Base-by-base conservation (phyloP, 2,329 filamentous ascomycete species). In the Bipolaris victoriae region DNA sequence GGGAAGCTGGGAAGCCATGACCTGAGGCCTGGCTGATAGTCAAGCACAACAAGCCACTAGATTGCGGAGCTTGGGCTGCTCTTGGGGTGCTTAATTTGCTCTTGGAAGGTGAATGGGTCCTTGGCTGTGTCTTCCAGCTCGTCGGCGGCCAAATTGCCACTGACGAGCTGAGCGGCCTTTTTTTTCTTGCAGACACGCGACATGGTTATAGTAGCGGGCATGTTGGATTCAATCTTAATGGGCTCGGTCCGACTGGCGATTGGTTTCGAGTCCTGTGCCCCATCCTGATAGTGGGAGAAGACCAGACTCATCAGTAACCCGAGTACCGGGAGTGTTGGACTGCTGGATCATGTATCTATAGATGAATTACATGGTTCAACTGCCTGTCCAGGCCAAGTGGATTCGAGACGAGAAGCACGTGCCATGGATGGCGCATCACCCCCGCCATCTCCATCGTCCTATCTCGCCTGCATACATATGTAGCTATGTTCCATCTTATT, bases 31-130 rank as follows among this genome's bases (percentile, higher is more conserved):
- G 31, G 7, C 26, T 26, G 57, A 62, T 57, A 60, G 52, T 49
- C 57, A 57, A 62, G 59, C 59, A 52, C 49, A 20, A 10, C 52
- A 60, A 60, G 56, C 35, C 51, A n/a, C 56, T 60, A 60, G 36
- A 11, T 15, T 7, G 31, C 46, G 49, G 56, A n/a, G 13, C 47
- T 20, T 35, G 50, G 48, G 49, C 47, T 50, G 37, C 20, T 52
- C 49, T 56, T 53, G 54, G 53, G 26, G 43, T n/a, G 57, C 59
- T 62, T 62, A 35, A 52, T 26, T 51, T 37, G 15, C 24, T 57
- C 57, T 57, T 62, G 57, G 57, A 60, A 62, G 59, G 56, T 60
- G 49, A 43, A 15, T 16, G 4, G 15, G 11, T 24, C 20, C 31
- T 39, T 24, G 33, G 26, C 2, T 16, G 20, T 43, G 26, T 7